A percentile compares a stretch with the other conserved stretches of the same genome.
Evolutionary conservation across 352 stramenopile species (phyloP).

Genomic region (Phytophthora multivora): DNA sequence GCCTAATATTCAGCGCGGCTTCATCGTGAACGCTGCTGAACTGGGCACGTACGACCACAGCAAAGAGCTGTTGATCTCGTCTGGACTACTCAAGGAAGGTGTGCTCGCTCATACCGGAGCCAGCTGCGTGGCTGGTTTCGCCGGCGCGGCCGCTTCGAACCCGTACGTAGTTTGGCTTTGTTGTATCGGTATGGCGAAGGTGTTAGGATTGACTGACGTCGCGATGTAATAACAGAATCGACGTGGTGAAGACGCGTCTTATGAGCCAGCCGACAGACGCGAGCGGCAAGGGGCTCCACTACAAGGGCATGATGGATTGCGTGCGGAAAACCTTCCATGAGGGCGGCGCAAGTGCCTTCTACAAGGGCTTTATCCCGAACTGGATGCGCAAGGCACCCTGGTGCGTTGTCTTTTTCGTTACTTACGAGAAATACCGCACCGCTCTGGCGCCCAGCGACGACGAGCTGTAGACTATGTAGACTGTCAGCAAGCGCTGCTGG

Average conservation of each 20-base stretch:
- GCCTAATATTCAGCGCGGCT: conserved; percentile 86
- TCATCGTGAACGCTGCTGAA: conserved; percentile 88
- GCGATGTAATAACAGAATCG: conserved; percentile 47
- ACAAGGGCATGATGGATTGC: conserved; percentile 77
- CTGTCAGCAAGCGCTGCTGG: conserved; percentile 32
- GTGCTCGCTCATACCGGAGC: conserved; percentile 75
- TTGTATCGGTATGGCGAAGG: background rate
- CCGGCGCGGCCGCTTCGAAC: conserved; percentile 72
- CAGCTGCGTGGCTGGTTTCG: conserved; percentile 80
- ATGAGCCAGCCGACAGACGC: conserved; percentile 81
- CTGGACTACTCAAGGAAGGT: conserved; percentile 61
- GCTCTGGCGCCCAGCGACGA: conserved; percentile 35
- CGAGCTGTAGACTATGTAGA: conserved; percentile 29
- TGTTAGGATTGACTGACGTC: conserved; percentile 8
- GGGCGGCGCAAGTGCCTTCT: conserved; percentile 71
- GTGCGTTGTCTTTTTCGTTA: conserved; percentile 89
- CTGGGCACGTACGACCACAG: conserved; percentile 89
- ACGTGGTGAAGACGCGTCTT: conserved; percentile 85
- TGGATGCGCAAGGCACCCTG: conserved; percentile 89
- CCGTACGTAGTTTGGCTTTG: conserved; percentile 45
- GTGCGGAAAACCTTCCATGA: conserved; percentile 70
- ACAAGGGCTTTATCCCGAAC: conserved; percentile 89
- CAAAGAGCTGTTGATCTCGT: conserved; percentile 76
- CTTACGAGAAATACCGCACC: conserved; percentile 81
- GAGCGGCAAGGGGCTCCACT: conserved; percentile 55